Percentiles rank a stretch among this genome's conserved stretches.
Evolutionary conservation across 768 basidiomycete species (phyloP).

Genomic region (Russula vinacea): DNA sequence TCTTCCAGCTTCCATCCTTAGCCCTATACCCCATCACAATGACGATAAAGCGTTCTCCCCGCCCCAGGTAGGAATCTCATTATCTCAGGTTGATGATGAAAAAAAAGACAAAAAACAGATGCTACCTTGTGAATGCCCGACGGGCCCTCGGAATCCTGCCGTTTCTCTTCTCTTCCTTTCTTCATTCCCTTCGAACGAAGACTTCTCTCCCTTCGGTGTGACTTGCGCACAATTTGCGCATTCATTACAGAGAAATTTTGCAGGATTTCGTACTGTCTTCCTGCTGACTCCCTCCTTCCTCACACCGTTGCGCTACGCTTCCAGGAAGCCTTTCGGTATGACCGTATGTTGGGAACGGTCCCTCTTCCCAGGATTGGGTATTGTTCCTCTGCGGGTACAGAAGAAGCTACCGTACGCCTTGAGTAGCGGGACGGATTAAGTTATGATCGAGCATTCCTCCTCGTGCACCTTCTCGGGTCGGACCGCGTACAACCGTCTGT

Average conservation of each 20-base stretch:
- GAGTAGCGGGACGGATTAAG: not conserved
- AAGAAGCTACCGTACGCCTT: not conserved
- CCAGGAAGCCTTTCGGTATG: not conserved
- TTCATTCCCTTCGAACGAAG: not conserved
- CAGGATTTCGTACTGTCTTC: not conserved
- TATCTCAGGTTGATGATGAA: not conserved
- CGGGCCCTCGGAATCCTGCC: not conserved
- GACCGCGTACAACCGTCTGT: not conserved
- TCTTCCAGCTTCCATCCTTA: constrained; percentile 4
- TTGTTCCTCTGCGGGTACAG: not conserved
- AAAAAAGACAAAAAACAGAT: not conserved
- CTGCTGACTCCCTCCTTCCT: constrained; percentile 1
- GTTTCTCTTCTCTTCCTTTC: constrained; percentile 2
- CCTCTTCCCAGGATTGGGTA: no score
- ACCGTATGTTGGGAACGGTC: no score
- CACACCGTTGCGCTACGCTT: not conserved
- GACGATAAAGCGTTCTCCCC: not conserved
- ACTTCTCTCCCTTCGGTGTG: not conserved
- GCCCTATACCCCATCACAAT: not conserved
- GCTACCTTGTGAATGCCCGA: not conserved
- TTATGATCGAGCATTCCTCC: not conserved
- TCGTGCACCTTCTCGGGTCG: constrained; percentile 8
- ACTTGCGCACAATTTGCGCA: not conserved
- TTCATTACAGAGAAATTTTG: not conserved
- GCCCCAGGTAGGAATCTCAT: not conserved